Evolutionary conservation across 768 basidiomycete species (phyloP), one percentile per base, ranked within the genome.

Genomic region (Russula sp.): DNA sequence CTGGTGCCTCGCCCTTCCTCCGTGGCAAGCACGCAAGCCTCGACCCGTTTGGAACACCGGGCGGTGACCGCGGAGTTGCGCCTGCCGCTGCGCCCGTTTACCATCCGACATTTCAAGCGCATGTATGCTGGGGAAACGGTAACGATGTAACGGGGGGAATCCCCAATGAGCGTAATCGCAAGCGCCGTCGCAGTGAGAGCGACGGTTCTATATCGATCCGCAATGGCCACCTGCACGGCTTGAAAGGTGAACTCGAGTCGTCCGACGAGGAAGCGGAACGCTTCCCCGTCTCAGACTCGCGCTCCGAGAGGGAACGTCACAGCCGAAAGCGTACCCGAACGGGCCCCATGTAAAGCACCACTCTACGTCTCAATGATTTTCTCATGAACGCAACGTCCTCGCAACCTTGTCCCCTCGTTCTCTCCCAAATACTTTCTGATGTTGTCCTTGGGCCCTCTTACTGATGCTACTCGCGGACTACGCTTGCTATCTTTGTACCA

Each of bases 1-100:
- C 77, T 1, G 80, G 80, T 28, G 72, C 73, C 26, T 80, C 79
- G 59, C 80, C 78, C 54, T 81, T 82, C 72, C 74, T 83, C 52
- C 76, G 81, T 53, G 80, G 81, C 44, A 80, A 80, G 66, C 80
- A 81, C 60, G 81, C 79, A 30, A 79, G 79, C 67, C 75, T 83
- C 54, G 80, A 81, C 67, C 79, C 81, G 3, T 81, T 81, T 66
- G 81, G 79, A 44, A 75, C 78, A 24, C 74, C 75, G 11, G 74
- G 73, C 62, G 69, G 69, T 61, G 79, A 76, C 57, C 75, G 72
- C 60, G 79, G 75, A 32, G 69, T 57, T 34, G 65, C 69, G 0
- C 64, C 67, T 54, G 69, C 69, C 36, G 67, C 69, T 52, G 69
- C 67, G 10, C 68, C 66, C 28, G 66, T 64, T 55, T 69, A 63